A percentile compares a stretch with the other conserved stretches of the same genome.
phyloP scores from a whole-genome alignment of 441 rosid genomes.

The Populus hybrid region DNA sequence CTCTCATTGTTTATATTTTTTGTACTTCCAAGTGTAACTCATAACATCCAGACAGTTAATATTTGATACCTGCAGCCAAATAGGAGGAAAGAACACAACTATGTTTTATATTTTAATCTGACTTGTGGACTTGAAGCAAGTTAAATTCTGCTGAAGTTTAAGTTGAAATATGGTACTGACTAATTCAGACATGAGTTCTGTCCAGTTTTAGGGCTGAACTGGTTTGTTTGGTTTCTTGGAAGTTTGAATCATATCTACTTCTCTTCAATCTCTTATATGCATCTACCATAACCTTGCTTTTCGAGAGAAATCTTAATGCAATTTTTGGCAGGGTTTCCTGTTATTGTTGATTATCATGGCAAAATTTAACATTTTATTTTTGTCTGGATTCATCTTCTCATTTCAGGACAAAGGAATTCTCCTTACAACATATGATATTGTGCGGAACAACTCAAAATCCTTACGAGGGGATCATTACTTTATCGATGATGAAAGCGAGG shows the following conservation, averaged over 20 bases:
- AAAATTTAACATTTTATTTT: background rate
- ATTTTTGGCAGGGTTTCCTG: background rate
- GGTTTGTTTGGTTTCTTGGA: background rate
- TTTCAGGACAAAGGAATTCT: conserved; percentile 84
- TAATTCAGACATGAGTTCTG: conserved; percentile 1
- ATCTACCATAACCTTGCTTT: conserved; percentile 3
- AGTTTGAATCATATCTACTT: background rate
- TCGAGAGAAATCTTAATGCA: background rate
- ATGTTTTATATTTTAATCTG: background rate
- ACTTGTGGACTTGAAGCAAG: conserved; percentile 6
- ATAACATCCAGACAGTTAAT: background rate
- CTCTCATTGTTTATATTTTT: conserved; percentile 16
- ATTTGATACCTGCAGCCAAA: background rate
- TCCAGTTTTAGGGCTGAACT: background rate
- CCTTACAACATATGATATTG: conserved; percentile 91
- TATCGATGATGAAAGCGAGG: conserved; percentile 51
- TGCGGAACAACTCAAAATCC: conserved; percentile 76
- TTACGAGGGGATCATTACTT: conserved; percentile 51
- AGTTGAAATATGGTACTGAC: conserved; percentile 9
- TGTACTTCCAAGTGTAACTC: background rate
- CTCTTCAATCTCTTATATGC: background rate
- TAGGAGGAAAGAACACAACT: background rate
- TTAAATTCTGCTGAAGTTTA: background rate
- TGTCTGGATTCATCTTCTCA: conserved; percentile 11
- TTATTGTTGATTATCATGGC: conserved; percentile 8